phyloP scores from a whole-genome alignment of 371 early-diverging fungal species.

The Neoconidiobolus thromboides region DNA sequence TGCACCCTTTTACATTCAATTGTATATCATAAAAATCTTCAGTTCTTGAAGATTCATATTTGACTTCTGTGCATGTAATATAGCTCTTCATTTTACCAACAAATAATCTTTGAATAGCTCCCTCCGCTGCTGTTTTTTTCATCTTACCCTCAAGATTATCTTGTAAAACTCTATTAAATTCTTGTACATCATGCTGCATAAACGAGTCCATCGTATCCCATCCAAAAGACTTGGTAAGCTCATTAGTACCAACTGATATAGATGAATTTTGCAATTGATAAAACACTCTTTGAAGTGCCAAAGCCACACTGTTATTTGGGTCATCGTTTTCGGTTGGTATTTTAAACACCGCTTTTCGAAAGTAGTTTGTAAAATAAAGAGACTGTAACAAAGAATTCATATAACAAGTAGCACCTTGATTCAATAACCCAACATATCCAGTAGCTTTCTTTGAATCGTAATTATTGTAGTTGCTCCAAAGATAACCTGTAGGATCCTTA shows the following conservation, averaged over 20 bases:
- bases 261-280: slow-evolving; percentile 61
- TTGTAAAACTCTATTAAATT: slow-evolving; percentile 89
- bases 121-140: slow-evolving; percentile 85
- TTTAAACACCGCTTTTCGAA: slow-evolving; percentile 75
- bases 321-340: slow-evolving; percentile 81
- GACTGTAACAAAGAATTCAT: slow-evolving; percentile 98
- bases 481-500: slow-evolving; percentile 73
- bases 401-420: slow-evolving; percentile 99
- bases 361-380: slow-evolving; percentile 86
- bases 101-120: slow-evolving; percentile 76
- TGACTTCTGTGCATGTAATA: slow-evolving; percentile 83
- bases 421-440: slow-evolving; percentile 87
- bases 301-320: slow-evolving; percentile 61
- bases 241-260: slow-evolving; percentile 68
- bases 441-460: slow-evolving; percentile 80
- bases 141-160: slow-evolving; percentile 90
- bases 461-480: slow-evolving; percentile 81
- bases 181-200: slow-evolving; percentile 95
- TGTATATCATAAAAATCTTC: slow-evolving; percentile 88
- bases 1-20: slow-evolving; percentile 85
- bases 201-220: slow-evolving; percentile 92
- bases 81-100: slow-evolving; percentile 90
- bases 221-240: slow-evolving; percentile 90
- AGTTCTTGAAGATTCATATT: slow-evolving; percentile 80
- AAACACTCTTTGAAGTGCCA: slow-evolving; percentile 92